phyloP scores from a whole-genome alignment of 768 basidiomycete species.

The Tremella mesenterica region DNA sequence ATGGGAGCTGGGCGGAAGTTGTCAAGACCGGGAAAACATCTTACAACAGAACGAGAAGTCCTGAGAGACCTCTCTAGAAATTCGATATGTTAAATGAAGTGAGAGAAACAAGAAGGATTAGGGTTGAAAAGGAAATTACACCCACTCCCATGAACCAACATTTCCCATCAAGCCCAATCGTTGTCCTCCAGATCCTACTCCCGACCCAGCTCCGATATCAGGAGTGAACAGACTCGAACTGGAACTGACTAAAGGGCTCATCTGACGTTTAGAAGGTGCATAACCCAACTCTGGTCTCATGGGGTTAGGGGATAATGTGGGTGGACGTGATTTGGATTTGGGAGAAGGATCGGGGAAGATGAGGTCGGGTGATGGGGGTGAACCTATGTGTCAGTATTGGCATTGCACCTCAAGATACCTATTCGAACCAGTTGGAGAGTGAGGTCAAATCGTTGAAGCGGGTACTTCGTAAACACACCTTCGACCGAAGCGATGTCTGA shows the following conservation, averaged over 20 bases:
- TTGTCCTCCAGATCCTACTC: background rate
- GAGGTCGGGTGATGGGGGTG: constrained; percentile 16
- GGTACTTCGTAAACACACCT: too few relatives aligned
- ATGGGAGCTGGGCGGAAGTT: too few relatives aligned
- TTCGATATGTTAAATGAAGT: too few relatives aligned
- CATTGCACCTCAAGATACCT: too few relatives aligned
- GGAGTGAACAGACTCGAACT: constrained; percentile 22
- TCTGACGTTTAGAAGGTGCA: constrained; percentile 21
- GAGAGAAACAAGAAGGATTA: too few relatives aligned
- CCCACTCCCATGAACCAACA: constrained; percentile 22
- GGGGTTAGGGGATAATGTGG: constrained; percentile 28
- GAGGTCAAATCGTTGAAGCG: too few relatives aligned
- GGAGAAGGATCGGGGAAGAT: constrained; percentile 30
- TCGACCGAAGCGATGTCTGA: constrained; percentile 3
- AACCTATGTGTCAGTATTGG: too few relatives aligned
- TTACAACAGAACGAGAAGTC: too few relatives aligned
- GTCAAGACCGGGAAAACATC: too few relatives aligned
- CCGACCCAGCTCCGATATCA: constrained; percentile 18
- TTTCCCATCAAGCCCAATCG: constrained; percentile 24
- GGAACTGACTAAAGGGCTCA: constrained; percentile 11
- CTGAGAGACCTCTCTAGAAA: too few relatives aligned
- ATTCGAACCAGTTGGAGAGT: too few relatives aligned
- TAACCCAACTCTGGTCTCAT: constrained; percentile 36
- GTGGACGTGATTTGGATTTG: constrained; percentile 15
- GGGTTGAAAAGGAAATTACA: too few relatives aligned